Evolutionary conservation across 208 protist genomes (phyloP), one percentile per base, ranked within the genome.

Genomic region (Wallacemonas collosoma): DNA sequence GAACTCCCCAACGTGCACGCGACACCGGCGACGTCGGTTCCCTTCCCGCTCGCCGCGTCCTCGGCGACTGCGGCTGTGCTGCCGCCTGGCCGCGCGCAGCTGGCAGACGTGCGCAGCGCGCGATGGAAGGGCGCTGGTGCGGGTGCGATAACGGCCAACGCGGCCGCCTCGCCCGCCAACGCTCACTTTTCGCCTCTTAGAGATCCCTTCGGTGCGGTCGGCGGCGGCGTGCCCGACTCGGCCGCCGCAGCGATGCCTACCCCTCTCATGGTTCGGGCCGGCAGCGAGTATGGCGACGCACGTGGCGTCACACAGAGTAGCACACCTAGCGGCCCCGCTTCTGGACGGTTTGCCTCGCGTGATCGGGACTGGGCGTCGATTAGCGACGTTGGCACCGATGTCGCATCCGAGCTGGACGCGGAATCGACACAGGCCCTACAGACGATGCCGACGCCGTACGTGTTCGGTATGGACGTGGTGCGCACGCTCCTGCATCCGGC

Each of bases 381-480:
- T 6, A 57, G 53, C 26, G 53, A 57, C 14, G 14, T 57, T 17
- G 53, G 15, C 53, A 26, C 26, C 26, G 26, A 26, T 26, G 40
- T 8, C 41, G 11, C 60, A 35, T 14, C 40, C 3, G 60, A 65
- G 12, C 7, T 51, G 60, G 40, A 53, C 15, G 60, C 44, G 2
- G 41, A 50, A 41, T 50, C 60, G n/a, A 41, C 60, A 12, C 60
- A 65, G 2, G 48, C 39, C 54, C 56, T 36, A 65, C 68, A 47
- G 45, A 47, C 71, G 45, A 76, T 69, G 60, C 72, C 86, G 45
- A 83, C 57, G 45, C 82, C 88, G 47, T 78, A 85, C 48, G 39
- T 68, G 40, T 87, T 87, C 64, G 80, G 82, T 0, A 71, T 88
- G 53, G 82, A 91, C 63, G 57, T 87, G 1, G 80, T 88, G 48